Evolutionary conservation across 2,329 filamentous ascomycete species (phyloP).

Genomic region (Exophiala dermatitidis): DNA sequence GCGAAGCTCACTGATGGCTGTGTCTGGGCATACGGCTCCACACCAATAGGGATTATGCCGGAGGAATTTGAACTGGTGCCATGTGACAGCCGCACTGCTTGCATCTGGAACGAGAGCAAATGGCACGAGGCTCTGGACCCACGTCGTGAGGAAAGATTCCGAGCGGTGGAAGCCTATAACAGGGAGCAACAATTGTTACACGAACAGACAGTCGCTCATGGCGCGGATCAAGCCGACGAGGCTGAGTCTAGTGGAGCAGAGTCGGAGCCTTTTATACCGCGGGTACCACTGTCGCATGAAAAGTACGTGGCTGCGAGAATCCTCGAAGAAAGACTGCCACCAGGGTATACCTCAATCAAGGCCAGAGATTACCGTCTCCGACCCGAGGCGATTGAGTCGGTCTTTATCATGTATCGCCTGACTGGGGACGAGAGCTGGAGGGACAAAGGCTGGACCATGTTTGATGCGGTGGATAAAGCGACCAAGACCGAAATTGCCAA

Average conservation of each 20-base stretch:
- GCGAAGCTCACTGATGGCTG: conserved; percentile 53
- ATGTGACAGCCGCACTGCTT: conserved; percentile 41
- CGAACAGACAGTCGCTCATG: conserved; percentile 5
- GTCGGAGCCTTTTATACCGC: conserved; percentile 16
- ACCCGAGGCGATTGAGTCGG: conserved; percentile 72
- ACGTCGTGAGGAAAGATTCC: conserved; percentile 23
- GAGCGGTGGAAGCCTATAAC: conserved; percentile 24
- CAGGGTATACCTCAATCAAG: conserved; percentile 37
- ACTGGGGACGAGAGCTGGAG: conserved; percentile 60
- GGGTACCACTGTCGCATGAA: conserved; percentile 33
- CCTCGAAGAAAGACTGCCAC: conserved; percentile 38
- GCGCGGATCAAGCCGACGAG: conserved; percentile 1
- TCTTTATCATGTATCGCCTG: conserved; percentile 70
- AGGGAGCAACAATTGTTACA: conserved; percentile 20
- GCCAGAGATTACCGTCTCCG: conserved; percentile 38
- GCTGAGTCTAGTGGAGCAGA: background rate
- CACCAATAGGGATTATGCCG: conserved; percentile 55
- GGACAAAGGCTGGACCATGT: conserved; percentile 69
- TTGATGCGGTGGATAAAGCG: conserved; percentile 53
- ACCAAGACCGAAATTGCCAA: conserved; percentile 58
- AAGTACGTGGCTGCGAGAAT: conserved; percentile 36
- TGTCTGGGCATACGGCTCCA: conserved; percentile 55
- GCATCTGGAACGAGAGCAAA: conserved; percentile 48
- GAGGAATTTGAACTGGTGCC: conserved; percentile 50
- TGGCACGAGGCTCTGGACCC: conserved; percentile 43